A percentile compares a stretch with the other conserved stretches of the same genome.
These are phyloP conservation scores for Aspergillus aculeatus DNA, from an alignment of 2,329 filamentous ascomycete species.

Conservation along the genomic window DNA sequence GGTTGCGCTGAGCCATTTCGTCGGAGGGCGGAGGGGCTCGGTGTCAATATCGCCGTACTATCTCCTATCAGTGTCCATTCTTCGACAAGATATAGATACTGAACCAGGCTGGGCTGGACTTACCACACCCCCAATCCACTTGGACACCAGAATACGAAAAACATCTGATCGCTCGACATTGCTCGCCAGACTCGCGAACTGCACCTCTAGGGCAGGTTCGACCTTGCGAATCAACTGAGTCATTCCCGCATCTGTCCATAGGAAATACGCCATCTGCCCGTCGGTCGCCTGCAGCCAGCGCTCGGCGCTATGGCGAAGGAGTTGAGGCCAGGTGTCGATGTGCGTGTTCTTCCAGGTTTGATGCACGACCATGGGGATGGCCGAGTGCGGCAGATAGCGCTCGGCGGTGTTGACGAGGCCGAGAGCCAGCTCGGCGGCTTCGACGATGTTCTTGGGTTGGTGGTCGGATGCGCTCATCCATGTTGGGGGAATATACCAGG, in stretches of 20 bases:
- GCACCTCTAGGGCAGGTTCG: conserved; percentile 23
- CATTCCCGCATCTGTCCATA: conserved; percentile 37
- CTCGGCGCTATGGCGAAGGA: conserved; percentile 26
- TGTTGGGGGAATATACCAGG: conserved; percentile 14
- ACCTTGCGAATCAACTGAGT: conserved; percentile 26
- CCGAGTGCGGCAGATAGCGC: conserved; percentile 22
- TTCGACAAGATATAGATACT: not conserved
- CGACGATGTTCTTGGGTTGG: conserved; percentile 21
- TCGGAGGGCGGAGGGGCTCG: conserved; percentile 27
- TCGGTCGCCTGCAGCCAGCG: conserved; percentile 28
- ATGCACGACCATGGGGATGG: conserved; percentile 34
- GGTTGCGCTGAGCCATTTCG: conserved; percentile 24
- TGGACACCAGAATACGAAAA: conserved; percentile 33
- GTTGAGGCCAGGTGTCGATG: conserved; percentile 27
- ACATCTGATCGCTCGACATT: conserved; percentile 33
- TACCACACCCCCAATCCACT: conserved; percentile 26
- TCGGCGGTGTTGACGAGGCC: conserved; percentile 13
- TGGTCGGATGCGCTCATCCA: not conserved
- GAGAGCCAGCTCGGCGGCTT: conserved; percentile 28
- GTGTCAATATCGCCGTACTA: conserved; percentile 37
- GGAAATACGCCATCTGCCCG: conserved; percentile 32
- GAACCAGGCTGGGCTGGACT: not conserved
- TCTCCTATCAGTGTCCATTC: not conserved
- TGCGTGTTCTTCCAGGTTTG: conserved; percentile 33
- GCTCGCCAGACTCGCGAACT: conserved; percentile 23